Conservation (phyloP, 352 stramenopile species). For the Phytopythium boreale region DNA sequence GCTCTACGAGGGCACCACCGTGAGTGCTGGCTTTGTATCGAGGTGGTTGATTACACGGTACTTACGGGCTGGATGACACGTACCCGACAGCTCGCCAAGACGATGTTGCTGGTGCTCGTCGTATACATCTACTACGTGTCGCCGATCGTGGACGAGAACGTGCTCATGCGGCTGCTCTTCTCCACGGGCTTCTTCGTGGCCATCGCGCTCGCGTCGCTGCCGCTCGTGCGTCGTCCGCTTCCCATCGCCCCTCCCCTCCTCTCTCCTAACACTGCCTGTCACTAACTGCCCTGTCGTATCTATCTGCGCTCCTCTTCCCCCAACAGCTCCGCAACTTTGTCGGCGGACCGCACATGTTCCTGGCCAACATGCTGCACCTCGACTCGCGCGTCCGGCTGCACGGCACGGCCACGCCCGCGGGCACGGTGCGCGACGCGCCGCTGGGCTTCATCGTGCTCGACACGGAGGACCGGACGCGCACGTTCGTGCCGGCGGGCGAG, state of each 20-base stretch:
- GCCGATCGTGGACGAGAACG: constrained; percentile 49
- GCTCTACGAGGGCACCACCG: constrained; percentile 61
- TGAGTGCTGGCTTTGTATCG: constrained; percentile 3
- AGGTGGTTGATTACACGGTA: background rate
- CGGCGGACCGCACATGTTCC: constrained; percentile 75
- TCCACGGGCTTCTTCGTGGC: constrained; percentile 72
- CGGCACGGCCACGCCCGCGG: constrained; percentile 25
- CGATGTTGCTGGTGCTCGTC: constrained; percentile 64
- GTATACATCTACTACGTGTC: constrained; percentile 76
- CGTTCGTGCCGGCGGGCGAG: constrained; percentile 58
- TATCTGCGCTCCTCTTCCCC: background rate
- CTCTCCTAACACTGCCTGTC: too few relatives aligned
- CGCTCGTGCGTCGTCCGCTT: constrained; percentile 58
- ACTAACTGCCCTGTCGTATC: constrained; percentile 8
- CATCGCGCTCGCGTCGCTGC: constrained; percentile 50
- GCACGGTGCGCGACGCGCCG: constrained; percentile 50
- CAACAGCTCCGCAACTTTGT: constrained; percentile 62
- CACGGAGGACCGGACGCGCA: constrained; percentile 53
- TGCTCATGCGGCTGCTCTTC: constrained; percentile 44
- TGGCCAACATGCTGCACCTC: constrained; percentile 66
- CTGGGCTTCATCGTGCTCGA: constrained; percentile 67
- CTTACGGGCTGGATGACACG: too few relatives aligned
- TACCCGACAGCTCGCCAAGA: constrained; percentile 55
- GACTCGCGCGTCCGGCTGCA: constrained; percentile 46
- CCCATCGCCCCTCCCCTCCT: too few relatives aligned